phyloP scores from a whole-genome alignment of 2,329 filamentous ascomycete genomes.

The Juglanconis oblonga region DNA sequence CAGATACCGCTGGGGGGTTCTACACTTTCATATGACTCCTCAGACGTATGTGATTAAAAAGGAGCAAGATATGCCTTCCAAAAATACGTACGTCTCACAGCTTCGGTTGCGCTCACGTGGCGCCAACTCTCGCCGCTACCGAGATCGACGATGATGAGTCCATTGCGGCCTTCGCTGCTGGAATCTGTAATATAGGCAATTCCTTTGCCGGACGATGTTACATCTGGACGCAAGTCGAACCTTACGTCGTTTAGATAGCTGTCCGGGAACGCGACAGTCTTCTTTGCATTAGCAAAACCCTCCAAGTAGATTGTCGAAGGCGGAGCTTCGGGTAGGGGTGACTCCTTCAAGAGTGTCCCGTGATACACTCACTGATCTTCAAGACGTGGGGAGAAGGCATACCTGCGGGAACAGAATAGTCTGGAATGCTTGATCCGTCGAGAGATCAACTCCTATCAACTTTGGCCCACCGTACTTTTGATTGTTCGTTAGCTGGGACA shows the following conservation, averaged over 20 bases:
- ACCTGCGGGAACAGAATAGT: slow-evolving; percentile 46
- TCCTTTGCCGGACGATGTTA: slow-evolving; percentile 40
- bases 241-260: slow-evolving; percentile 53
- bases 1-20: no score
- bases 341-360: no score
- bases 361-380: no score
- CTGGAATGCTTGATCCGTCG: slow-evolving; percentile 41
- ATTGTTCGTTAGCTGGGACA: background rate
- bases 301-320: background rate
- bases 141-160: slow-evolving; percentile 48
- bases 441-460: slow-evolving; percentile 44
- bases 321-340: no score
- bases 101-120: slow-evolving; percentile 40
- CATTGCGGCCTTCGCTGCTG: slow-evolving; percentile 44
- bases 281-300: background rate
- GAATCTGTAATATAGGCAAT: slow-evolving; percentile 53
- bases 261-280: slow-evolving; percentile 40
- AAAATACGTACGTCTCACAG: slow-evolving; percentile 28
- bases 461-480: slow-evolving; percentile 44
- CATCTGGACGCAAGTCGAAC: slow-evolving; percentile 44
- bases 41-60: no score
- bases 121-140: slow-evolving; percentile 46
- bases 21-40: no score
- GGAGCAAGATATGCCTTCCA: no score
- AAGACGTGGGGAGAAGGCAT: background rate